Conservation (phyloP, 2,329 filamentous ascomycete genomes). For the Harringtonia lauricola region DNA sequence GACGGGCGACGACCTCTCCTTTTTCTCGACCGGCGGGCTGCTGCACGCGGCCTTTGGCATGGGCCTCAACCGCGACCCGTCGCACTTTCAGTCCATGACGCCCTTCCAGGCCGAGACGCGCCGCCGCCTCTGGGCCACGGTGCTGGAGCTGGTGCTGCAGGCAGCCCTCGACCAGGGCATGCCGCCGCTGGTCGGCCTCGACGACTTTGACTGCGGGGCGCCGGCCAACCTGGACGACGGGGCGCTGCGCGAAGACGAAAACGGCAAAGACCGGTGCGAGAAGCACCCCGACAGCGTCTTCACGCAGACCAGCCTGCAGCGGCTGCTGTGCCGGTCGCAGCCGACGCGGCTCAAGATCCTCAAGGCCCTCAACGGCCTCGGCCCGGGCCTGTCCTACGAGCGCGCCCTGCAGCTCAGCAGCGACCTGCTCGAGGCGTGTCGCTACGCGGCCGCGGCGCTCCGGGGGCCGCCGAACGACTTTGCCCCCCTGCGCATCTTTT, state of each 20-base stretch:
- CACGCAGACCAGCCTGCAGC: slow-evolving; percentile 14
- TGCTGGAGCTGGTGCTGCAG: slow-evolving; percentile 43
- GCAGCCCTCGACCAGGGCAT: slow-evolving; percentile 38
- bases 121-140: slow-evolving; percentile 43
- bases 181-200: slow-evolving; percentile 31
- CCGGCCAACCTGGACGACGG: slow-evolving; percentile 42
- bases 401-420: slow-evolving; percentile 11
- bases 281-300: slow-evolving; percentile 7
- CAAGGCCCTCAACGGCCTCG: slow-evolving; percentile 12
- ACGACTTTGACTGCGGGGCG: slow-evolving; percentile 38
- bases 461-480: slow-evolving; percentile 6
- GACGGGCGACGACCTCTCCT: slow-evolving; percentile 35
- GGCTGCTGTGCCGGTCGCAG: slow-evolving; percentile 13
- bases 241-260: slow-evolving; percentile 23
- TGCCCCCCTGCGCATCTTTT: slow-evolving; percentile 8
- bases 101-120: slow-evolving; percentile 40
- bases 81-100: slow-evolving; percentile 34
- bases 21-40: slow-evolving; percentile 38
- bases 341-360: slow-evolving; percentile 9
- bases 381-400: slow-evolving; percentile 9
- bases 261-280: no score
- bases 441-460: slow-evolving; percentile 6
- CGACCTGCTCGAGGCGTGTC: slow-evolving; percentile 10
- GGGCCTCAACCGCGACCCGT: slow-evolving; percentile 47
- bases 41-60: slow-evolving; percentile 45